These are phyloP conservation scores for Brassica carinata DNA, from an alignment of 345 rosid species.

Conservation along the genomic window DNA sequence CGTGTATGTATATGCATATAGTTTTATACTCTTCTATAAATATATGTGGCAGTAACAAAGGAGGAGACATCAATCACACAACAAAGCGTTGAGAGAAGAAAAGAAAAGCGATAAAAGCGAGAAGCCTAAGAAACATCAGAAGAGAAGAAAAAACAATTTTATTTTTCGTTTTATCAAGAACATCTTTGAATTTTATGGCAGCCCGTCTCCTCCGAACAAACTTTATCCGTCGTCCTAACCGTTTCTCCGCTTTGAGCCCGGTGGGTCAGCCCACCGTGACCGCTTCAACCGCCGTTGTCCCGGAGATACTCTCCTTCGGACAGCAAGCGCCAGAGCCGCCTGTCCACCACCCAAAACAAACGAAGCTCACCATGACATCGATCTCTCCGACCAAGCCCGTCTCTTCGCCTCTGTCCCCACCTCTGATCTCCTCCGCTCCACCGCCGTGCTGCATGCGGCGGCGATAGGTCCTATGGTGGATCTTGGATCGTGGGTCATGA, in stretches of 20 bases:
- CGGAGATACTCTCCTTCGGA: conserved; percentile 32
- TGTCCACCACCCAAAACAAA: conserved; percentile 33
- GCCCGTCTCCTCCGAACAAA: conserved; percentile 47
- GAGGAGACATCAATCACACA: conserved; percentile 24
- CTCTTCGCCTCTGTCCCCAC: conserved; percentile 55
- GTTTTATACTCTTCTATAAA: conserved; percentile 28
- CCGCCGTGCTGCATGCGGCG: conserved; percentile 54
- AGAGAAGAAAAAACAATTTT: not conserved
- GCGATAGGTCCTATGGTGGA: conserved; percentile 68
- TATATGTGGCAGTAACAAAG: conserved; percentile 17
- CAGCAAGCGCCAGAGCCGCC: conserved; percentile 38
- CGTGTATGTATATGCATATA: conserved; percentile 30
- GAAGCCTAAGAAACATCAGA: conserved; percentile 23
- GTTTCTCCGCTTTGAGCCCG: conserved; percentile 44
- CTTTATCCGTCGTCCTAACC: conserved; percentile 42
- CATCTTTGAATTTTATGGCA: conserved; percentile 50
- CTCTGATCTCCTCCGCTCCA: conserved; percentile 56
- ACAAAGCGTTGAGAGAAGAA: conserved; percentile 22
- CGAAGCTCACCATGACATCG: conserved; percentile 36
- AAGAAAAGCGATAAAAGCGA: conserved; percentile 21
- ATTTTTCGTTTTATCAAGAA: conserved; percentile 1
- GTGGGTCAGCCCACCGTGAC: conserved; percentile 47
- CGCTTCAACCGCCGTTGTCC: conserved; percentile 45
- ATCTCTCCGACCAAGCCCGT: conserved; percentile 55
- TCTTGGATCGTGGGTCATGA: conserved; percentile 74